Percentiles rank a stretch among this genome's conserved stretches.
Conservation (phyloP, 2,329 filamentous ascomycete species). For the Apiospora aurea region DNA sequence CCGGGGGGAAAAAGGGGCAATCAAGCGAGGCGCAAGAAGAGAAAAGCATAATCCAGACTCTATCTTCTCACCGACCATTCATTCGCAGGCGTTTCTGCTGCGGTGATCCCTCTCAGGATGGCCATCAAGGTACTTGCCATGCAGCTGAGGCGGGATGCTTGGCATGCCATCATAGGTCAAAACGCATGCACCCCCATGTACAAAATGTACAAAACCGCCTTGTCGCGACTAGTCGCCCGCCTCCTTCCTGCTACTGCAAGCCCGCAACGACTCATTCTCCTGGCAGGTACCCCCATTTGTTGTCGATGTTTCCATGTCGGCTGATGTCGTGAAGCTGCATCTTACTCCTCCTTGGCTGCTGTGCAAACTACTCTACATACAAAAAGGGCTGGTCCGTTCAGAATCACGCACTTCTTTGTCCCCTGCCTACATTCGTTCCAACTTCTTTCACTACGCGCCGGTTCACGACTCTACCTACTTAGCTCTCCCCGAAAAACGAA, state of each 20-base stretch:
- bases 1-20: too few relatives aligned
- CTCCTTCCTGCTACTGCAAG: constrained; percentile 13
- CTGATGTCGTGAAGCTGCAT: constrained; percentile 12
- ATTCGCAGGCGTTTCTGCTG: background rate
- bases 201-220: constrained; percentile 10
- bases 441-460: background rate
- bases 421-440: background rate
- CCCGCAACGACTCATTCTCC: constrained; percentile 12
- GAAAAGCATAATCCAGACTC: background rate
- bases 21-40: background rate
- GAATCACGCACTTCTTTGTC: constrained; percentile 3
- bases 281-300: background rate
- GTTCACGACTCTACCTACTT: background rate
- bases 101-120: background rate
- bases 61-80: constrained; percentile 19
- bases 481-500: background rate
- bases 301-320: background rate
- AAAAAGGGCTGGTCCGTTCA: constrained; percentile 6
- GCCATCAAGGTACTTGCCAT: background rate
- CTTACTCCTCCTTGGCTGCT: background rate
- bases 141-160: constrained; percentile 13
- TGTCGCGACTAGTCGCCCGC: background rate
- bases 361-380: background rate
- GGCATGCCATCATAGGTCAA: constrained; percentile 19
- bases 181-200: constrained; percentile 11